phyloP scores from a whole-genome alignment of 148 eudicot genomes.

The Vaccinium darrowii region DNA sequence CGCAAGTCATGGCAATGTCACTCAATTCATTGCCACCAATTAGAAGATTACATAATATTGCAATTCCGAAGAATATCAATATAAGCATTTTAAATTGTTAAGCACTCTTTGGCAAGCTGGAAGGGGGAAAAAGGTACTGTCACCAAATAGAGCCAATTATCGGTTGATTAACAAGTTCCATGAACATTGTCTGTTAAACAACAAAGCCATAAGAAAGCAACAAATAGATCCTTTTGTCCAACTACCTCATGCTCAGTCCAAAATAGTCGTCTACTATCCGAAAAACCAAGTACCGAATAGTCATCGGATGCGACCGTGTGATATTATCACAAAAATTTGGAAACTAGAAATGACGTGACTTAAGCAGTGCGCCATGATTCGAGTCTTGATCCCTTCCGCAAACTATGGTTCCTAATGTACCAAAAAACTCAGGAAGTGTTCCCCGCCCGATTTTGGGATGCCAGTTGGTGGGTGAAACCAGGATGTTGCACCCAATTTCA shows the following conservation, averaged over 20 bases:
- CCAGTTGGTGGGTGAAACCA: not conserved
- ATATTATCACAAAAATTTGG: not conserved
- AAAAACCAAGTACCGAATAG: not conserved
- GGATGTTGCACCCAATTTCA: not conserved
- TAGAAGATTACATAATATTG: not conserved
- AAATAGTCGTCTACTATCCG: not conserved
- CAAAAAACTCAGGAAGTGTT: not conserved
- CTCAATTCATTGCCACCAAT: not conserved
- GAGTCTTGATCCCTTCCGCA: not conserved
- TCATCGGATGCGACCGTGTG: not conserved
- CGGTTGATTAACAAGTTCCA: not conserved
- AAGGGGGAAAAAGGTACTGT: not conserved
- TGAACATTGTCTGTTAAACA: not conserved
- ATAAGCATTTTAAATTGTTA: not conserved
- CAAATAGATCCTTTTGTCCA: not conserved
- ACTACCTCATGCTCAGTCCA: not conserved
- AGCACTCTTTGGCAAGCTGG: not conserved
- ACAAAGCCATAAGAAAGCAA: not conserved
- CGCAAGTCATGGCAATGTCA: not conserved
- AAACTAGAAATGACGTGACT: not conserved
- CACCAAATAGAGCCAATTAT: not conserved
- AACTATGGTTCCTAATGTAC: not conserved
- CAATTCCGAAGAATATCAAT: not conserved
- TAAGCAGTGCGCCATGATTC: not conserved
- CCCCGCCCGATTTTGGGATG: not conserved